These are phyloP conservation scores for Protomyces pachydermus DNA, from an alignment of 1,139 yeast genomes.

Conservation along the genomic window DNA sequence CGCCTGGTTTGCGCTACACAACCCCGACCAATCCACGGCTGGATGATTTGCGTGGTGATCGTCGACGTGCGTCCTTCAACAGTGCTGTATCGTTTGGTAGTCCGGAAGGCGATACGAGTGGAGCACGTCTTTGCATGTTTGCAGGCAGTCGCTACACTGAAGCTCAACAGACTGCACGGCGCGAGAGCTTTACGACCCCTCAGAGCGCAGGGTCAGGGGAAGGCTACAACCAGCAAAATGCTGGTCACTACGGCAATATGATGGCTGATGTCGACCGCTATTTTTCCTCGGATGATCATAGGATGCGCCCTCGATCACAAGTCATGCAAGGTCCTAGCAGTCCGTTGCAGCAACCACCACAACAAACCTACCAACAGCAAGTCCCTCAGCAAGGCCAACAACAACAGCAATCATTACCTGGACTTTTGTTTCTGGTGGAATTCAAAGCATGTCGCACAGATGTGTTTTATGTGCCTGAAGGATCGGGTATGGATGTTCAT, in stretches of 20 bases:
- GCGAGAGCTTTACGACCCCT: not conserved
- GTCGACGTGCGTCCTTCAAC: constrained; percentile 15
- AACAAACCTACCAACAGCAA: not conserved
- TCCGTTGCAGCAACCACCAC: not conserved
- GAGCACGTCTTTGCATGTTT: not conserved
- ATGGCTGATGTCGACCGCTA: constrained; percentile 28
- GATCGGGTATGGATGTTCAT: constrained; percentile 50
- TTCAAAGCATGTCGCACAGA: constrained; percentile 86
- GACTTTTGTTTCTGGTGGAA: constrained; percentile 59
- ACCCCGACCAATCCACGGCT: constrained; percentile 20
- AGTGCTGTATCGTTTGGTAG: not conserved
- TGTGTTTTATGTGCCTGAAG: constrained; percentile 62
- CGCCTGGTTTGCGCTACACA: constrained; percentile 22
- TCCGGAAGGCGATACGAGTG: not conserved
- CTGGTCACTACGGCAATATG: not conserved
- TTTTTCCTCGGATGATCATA: constrained; percentile 25
- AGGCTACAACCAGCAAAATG: not conserved
- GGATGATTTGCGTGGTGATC: constrained; percentile 2
- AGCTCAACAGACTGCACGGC: not conserved
- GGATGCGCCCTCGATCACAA: constrained; percentile 17
- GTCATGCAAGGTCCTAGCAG: not conserved
- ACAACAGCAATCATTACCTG: not conserved
- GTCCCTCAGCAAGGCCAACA: constrained; percentile 26
- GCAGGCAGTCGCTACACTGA: not conserved
- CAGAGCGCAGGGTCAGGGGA: not conserved